A percentile compares a stretch with the other conserved stretches of the same genome.
Conservation (phyloP, 257 asterid species). For the Penstemon newberryi region DNA sequence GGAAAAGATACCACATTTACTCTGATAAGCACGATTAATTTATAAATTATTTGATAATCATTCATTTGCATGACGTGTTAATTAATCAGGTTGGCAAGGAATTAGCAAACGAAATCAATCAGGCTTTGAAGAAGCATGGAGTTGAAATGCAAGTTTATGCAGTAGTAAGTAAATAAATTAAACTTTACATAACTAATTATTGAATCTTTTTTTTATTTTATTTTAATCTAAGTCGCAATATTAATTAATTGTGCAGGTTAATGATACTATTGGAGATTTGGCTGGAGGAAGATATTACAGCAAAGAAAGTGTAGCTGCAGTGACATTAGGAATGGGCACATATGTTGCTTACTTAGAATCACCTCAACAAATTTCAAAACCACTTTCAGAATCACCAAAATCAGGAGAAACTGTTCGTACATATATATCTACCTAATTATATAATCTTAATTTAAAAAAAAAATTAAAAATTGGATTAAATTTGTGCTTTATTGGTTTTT, state of each 20-base stretch:
- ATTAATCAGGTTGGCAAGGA: slow-evolving; percentile 51
- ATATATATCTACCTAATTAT: not conserved
- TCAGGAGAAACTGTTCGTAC: slow-evolving; percentile 55
- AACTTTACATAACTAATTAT: not conserved
- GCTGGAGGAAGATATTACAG: slow-evolving; percentile 83
- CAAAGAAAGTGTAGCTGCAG: slow-evolving; percentile 67
- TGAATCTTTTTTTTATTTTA: not conserved
- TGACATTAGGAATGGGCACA: slow-evolving; percentile 68
- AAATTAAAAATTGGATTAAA: not conserved
- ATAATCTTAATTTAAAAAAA: too few species aligned
- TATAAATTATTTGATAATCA: not conserved
- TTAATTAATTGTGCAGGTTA: slow-evolving; percentile 38
- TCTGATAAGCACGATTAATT: not conserved
- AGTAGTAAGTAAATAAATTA: slow-evolving; percentile 41
- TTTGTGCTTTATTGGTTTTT: not conserved
- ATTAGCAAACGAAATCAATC: slow-evolving; percentile 51
- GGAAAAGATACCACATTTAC: too few species aligned
- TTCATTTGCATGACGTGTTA: not conserved
- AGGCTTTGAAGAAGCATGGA: slow-evolving; percentile 55
- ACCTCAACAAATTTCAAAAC: slow-evolving; percentile 35
- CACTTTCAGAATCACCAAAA: slow-evolving; percentile 35
- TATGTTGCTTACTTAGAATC: slow-evolving; percentile 62
- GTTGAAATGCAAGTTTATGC: slow-evolving; percentile 57
- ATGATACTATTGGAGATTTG: slow-evolving; percentile 70
- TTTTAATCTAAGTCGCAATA: not conserved